Evolutionary conservation across 2,329 filamentous ascomycete species (phyloP), one percentile per base, ranked within the genome.

Genomic region (Neofusicoccum umdonicola): DNA sequence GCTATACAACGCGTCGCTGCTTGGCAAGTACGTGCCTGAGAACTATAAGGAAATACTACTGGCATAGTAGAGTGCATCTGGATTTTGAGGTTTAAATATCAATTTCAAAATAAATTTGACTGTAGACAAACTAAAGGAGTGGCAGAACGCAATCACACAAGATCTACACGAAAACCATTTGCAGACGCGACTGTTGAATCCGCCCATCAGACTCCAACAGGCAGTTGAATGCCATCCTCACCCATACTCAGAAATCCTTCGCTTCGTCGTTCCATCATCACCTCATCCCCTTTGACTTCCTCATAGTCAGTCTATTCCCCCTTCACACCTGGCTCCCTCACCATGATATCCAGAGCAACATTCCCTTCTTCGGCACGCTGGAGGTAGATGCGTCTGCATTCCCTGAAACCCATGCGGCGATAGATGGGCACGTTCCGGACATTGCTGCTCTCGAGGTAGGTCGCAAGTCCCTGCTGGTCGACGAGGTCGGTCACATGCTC

Each of bases 371-470:
- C 75, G 9, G 82, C 86, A 57, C 88, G 80, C 71, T 83, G 80
- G 70, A 93, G 80, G 72, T 84, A 82, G 69, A 94, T 85, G 70
- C 87, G 84, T 71, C 84, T 84, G 72, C 83, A 83, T 69, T 84
- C 76, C 73, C 87, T 84, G 75, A 94, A 96, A 35, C 90, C 91
- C 76, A 91, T 88, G 76, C 88, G 90, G 68, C 84, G 80, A 76
- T 95, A 96, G 76, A 93, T 92, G 39, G 78, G 76, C 67, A 87
- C 85, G 75, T 94, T 95, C 67, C 79, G 79, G 65, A 78, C 79
- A 65, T 90, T 87, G 74, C 88, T 92, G 67, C 89, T 91, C 81
- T 96, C 91, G 57, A 96, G 85, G 73, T 95, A 96, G 69, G 90
- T 88, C 27, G 88, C 83, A 47, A 85, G 83, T 52, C 85, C 84